Conservation (phyloP, 768 basidiomycete genomes). For the Leccinellum rugosiceps region DNA sequence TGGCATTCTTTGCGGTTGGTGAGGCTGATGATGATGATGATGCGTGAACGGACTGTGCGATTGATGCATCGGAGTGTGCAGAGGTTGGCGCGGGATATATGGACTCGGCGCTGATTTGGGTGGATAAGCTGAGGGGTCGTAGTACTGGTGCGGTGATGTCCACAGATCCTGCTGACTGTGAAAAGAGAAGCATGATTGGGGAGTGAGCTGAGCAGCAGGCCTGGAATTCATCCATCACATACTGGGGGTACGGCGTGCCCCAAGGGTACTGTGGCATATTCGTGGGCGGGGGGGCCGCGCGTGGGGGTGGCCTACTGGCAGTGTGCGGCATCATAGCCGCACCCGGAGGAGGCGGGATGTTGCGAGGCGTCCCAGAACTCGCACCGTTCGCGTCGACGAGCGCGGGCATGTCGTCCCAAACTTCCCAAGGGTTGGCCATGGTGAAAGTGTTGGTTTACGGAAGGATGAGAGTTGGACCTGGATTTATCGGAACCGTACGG, state of each 20-base stretch:
- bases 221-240: neutral
- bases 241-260: conserved; percentile 18
- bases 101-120: conserved; percentile 27
- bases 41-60: conserved; percentile 8
- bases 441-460: conserved; percentile 7
- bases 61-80: conserved; percentile 6
- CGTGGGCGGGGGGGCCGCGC: neutral
- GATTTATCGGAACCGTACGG: conserved; percentile 18
- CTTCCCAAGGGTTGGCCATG: conserved; percentile 11
- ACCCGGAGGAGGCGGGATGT: conserved; percentile 26
- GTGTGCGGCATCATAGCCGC: conserved; percentile 13
- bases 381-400: conserved; percentile 20
- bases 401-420: conserved; percentile 26
- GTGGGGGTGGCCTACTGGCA: conserved; percentile 10
- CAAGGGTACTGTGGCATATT: conserved; percentile 9
- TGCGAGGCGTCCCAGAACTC: neutral
- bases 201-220: neutral
- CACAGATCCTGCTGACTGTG: conserved; percentile 17
- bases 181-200: conserved; percentile 3
- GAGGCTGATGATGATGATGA: conserved; percentile 1
- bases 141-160: conserved; percentile 4
- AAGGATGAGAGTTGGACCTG: neutral
- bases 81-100: conserved; percentile 26
- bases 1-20: conserved; percentile 3
- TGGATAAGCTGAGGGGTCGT: conserved; percentile 5